These are phyloP conservation scores for Mycena maculata DNA, from an alignment of 768 basidiomycete species.

Conservation along the genomic window DNA sequence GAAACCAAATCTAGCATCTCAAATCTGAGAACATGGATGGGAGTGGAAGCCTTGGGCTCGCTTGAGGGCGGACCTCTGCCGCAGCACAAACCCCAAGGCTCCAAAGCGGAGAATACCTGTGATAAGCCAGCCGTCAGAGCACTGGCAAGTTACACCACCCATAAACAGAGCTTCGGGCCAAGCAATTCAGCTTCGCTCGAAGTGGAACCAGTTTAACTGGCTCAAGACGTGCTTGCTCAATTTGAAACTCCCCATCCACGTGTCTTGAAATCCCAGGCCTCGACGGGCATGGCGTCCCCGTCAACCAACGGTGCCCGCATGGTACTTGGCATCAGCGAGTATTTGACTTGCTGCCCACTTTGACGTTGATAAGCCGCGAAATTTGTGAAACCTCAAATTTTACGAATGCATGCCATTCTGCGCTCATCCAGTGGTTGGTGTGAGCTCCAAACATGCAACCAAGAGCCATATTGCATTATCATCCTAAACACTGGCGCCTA, in stretches of 20 bases:
- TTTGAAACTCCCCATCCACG: constrained; percentile 8
- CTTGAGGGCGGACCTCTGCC: background rate
- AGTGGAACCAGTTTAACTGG: constrained; percentile 9
- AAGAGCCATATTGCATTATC: too few relatives aligned
- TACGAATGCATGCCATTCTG: too few relatives aligned
- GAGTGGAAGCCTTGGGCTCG: background rate
- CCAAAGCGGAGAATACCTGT: constrained; percentile 12
- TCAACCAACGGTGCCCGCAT: too few relatives aligned
- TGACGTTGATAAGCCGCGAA: too few relatives aligned
- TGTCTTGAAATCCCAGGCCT: too few relatives aligned
- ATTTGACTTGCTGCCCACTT: too few relatives aligned
- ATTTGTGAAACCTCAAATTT: too few relatives aligned
- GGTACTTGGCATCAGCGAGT: too few relatives aligned
- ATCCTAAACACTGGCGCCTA: too few relatives aligned
- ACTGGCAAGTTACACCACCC: constrained; percentile 6
- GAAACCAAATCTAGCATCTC: background rate
- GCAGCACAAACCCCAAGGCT: background rate
- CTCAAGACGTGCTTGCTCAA: constrained; percentile 5
- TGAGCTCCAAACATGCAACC: too few relatives aligned
- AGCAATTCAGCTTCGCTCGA: background rate
- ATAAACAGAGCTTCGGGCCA: background rate
- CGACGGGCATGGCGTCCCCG: too few relatives aligned
- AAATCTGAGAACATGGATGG: constrained; percentile 7
- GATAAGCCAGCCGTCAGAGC: constrained; percentile 4
- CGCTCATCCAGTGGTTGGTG: too few relatives aligned